Base-by-base conservation (phyloP, 495 filamentous ascomycete species). In the Aspergillus conjunctus region DNA sequence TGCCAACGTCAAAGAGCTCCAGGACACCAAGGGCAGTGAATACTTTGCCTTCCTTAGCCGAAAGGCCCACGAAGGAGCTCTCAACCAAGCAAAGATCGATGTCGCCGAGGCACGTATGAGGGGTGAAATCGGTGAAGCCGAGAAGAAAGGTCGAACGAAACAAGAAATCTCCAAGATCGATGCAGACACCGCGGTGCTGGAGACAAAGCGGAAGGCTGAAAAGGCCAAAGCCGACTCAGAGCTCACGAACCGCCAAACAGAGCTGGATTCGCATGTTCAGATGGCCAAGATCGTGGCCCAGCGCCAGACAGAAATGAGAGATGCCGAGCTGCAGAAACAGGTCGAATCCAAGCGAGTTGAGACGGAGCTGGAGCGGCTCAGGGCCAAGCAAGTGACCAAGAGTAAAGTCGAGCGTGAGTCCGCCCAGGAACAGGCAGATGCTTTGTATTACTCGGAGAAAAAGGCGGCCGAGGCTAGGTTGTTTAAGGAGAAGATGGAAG, bases 81-180 rank as follows among this genome's bases (percentile, higher is more conserved):
- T 85, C 46, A 93, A 92, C 68, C 90, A 94, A 68, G 83, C 83
- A 21, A 85, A 88, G 66, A 85, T 92, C 61, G 89, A 92, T 66
- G 90, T 92, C 11, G 90, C 91, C 37, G 86, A 91, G 64, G 91
- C 91, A 4, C 82, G 90, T 51, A 87, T 91, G 73, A 81, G 79
- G 33, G 91, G 91, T 69, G 87, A 90, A 62, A 88, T 92, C 31
- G 91, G 91, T 45, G 90, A 93, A 72, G 85, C 89, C 39, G 83
- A 91, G 68, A 87, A 90, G 62, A 82, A 86, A 63, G 90, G 91
- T 57, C 81, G 87, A 66, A 87, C 89, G 52, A 89, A 91, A 65
- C 87, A 90, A 57, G 87, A 90, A 63, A 89, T 93, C 46, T 87
- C 88, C 56, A 91, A 90, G 74, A 93, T 94, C 66, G 83, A 91